A percentile compares a stretch with the other conserved stretches of the same genome.
Evolutionary conservation across 331 rosid species (phyloP).

Genomic region (Acacia pycnantha): DNA sequence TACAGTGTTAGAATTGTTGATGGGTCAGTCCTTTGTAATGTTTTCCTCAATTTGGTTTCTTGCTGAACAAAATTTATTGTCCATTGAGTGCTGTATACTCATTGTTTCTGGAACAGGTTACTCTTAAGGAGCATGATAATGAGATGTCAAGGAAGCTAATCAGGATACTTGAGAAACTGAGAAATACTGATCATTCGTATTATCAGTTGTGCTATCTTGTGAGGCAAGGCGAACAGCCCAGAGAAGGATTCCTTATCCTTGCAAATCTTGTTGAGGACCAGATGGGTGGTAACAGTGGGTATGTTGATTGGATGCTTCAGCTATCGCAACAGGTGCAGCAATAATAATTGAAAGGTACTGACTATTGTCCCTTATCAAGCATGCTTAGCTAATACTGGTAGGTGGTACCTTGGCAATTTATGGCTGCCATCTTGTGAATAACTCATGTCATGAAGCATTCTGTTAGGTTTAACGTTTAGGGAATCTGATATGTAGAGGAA

Average conservation of each 20-base stretch:
- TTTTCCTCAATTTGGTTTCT: constrained; percentile 16
- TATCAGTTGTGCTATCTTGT: constrained; percentile 76
- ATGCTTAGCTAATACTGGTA: neutral
- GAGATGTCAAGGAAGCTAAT: constrained; percentile 84
- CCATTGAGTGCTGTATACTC: constrained; percentile 19
- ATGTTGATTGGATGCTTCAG: constrained; percentile 90
- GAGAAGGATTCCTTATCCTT: constrained; percentile 86
- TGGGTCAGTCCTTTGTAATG: neutral
- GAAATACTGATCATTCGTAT: constrained; percentile 65
- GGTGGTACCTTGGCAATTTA: neutral
- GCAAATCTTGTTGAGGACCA: constrained; percentile 93
- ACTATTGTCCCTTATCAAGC: neutral
- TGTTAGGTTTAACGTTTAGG: neutral
- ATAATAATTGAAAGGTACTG: constrained; percentile 4
- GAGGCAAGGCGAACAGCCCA: constrained; percentile 98
- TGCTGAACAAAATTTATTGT: constrained; percentile 15
- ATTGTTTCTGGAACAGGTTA: constrained; percentile 51
- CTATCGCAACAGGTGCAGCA: constrained; percentile 88
- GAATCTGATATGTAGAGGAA: neutral
- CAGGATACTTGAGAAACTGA: constrained; percentile 57
- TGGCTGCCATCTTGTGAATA: neutral
- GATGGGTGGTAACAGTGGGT: constrained; percentile 76
- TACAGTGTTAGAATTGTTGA: constrained; percentile 32
- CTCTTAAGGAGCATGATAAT: constrained; percentile 61
- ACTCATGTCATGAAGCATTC: neutral